phyloP scores from a whole-genome alignment of 345 rosid genomes.

The Lepidium aucheri region DNA sequence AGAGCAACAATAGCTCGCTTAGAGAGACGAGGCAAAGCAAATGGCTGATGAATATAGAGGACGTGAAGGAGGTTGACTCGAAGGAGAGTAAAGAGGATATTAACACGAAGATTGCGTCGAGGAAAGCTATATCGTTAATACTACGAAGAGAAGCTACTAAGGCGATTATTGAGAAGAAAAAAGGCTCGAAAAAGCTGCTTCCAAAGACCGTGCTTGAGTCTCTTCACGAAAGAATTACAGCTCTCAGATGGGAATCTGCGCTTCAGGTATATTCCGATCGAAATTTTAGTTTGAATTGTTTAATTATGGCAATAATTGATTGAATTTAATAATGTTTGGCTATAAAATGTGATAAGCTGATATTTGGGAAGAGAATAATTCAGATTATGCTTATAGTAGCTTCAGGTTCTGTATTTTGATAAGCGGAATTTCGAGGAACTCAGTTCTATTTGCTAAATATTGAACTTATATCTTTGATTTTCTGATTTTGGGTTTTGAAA shows the following conservation, averaged over 20 bases:
- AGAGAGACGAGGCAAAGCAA: conserved; percentile 23
- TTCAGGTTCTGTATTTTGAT: neutral
- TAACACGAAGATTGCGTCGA: conserved; percentile 65
- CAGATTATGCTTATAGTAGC: neutral
- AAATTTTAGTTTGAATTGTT: neutral
- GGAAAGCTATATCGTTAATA: conserved; percentile 71
- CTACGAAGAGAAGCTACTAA: conserved; percentile 78
- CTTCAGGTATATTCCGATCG: conserved; percentile 45
- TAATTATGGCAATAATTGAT: neutral
- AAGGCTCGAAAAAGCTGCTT: conserved; percentile 68
- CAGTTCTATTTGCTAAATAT: neutral
- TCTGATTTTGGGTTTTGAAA: neutral
- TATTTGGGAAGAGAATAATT: too few species aligned
- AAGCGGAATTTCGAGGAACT: neutral
- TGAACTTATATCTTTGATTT: neutral
- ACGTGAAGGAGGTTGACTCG: conserved; percentile 36
- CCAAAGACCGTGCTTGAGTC: conserved; percentile 83
- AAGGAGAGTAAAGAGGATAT: conserved; percentile 45
- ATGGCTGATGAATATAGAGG: conserved; percentile 30
- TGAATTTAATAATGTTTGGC: neutral
- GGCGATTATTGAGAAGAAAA: conserved; percentile 70
- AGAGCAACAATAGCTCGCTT: neutral
- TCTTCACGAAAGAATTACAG: conserved; percentile 77
- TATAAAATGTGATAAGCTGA: neutral
- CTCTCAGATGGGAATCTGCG: conserved; percentile 89